Conservation (phyloP, 2,329 filamentous ascomycete species). For the Pestalotiopsis sp. region DNA sequence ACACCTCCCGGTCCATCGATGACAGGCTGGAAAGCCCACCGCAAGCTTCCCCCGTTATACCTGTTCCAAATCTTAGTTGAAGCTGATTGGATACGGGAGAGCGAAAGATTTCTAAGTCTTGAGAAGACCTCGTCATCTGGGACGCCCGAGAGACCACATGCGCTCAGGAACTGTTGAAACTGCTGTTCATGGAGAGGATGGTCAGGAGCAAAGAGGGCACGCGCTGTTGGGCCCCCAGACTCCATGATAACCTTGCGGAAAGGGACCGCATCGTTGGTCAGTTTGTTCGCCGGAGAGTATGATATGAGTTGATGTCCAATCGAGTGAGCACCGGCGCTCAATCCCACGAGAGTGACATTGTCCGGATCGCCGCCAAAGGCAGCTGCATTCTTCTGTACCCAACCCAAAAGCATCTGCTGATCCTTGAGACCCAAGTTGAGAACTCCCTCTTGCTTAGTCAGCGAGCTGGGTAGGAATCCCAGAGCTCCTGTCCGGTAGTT, state of each 20-base stretch:
- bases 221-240: constrained; percentile 56
- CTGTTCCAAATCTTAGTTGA: constrained; percentile 43
- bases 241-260: constrained; percentile 58
- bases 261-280: constrained; percentile 34
- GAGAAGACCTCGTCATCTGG: constrained; percentile 50
- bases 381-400: constrained; percentile 60
- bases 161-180: constrained; percentile 53
- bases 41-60: constrained; percentile 40
- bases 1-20: constrained; percentile 57
- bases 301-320: constrained; percentile 68
- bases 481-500: constrained; percentile 66
- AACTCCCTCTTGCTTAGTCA: constrained; percentile 52
- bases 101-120: constrained; percentile 45
- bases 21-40: constrained; percentile 69
- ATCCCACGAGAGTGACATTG: constrained; percentile 61
- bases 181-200: constrained; percentile 60
- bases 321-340: constrained; percentile 64
- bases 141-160: constrained; percentile 48
- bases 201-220: constrained; percentile 50
- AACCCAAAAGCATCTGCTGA: constrained; percentile 57
- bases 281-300: constrained; percentile 37
- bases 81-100: constrained; percentile 38
- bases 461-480: constrained; percentile 65
- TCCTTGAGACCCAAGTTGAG: constrained; percentile 67
- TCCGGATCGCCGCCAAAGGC: constrained; percentile 60